Conservation (phyloP, 225 moss, liverwort and hornwort species). For the Rhytidiadelphus loreus region DNA sequence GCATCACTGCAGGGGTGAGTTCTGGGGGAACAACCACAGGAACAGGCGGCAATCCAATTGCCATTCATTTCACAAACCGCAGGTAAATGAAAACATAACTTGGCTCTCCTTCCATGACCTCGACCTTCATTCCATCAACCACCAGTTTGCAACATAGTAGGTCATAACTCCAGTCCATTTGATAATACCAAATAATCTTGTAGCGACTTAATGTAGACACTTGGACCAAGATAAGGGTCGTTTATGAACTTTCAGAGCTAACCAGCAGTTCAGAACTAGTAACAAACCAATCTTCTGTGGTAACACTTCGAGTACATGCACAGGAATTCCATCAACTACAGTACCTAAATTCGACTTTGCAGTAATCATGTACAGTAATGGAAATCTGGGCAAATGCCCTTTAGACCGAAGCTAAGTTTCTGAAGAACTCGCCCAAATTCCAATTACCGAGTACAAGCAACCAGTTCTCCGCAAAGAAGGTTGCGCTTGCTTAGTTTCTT, state of each 20-base stretch:
- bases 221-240: background rate
- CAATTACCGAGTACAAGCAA: background rate
- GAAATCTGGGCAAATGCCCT: background rate
- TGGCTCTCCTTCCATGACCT: background rate
- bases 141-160: background rate
- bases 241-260: background rate
- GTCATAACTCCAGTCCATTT: background rate
- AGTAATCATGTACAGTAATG: background rate
- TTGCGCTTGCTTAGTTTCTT: background rate
- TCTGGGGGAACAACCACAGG: background rate
- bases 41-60: constrained; percentile 2
- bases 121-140: background rate
- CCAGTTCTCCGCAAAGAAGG: no score
- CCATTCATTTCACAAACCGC: constrained; percentile 15
- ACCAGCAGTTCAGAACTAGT: background rate
- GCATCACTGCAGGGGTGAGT: background rate
- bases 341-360: background rate
- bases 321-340: background rate
- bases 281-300: background rate
- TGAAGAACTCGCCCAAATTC: background rate
- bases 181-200: background rate
- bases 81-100: background rate
- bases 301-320: background rate
- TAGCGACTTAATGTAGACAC: no score
- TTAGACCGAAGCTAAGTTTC: no score